Percentiles rank a stretch among this genome's conserved stretches.
Conservation (phyloP, 495 filamentous ascomycete species). For the Neurospora sublineolata region DNA sequence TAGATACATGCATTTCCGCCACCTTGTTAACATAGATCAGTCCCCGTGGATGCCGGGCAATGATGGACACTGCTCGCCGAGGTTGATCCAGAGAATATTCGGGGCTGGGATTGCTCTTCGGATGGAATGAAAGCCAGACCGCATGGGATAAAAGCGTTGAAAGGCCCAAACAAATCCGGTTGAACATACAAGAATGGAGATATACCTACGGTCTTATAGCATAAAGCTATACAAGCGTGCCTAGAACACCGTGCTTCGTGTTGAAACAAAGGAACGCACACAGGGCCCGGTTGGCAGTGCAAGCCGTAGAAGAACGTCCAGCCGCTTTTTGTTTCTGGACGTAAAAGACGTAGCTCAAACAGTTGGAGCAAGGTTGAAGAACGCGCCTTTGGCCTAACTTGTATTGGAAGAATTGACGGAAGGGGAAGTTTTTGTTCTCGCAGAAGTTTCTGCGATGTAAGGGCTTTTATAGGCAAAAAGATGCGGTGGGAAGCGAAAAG, state of each 20-base stretch:
- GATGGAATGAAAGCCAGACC: slow-evolving; percentile 18
- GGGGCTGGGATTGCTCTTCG: slow-evolving; percentile 3
- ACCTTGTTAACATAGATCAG: neutral
- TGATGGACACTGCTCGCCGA: neutral
- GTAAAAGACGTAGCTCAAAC: neutral
- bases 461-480: neutral
- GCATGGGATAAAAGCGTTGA: slow-evolving; percentile 8
- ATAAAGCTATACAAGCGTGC: neutral
- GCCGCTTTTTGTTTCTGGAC: neutral
- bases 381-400: neutral
- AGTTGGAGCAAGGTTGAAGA: neutral
- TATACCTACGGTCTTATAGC: neutral
- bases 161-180: slow-evolving; percentile 8
- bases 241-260: neutral
- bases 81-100: neutral
- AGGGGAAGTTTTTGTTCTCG: neutral
- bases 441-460: neutral
- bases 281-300: neutral
- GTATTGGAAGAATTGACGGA: too few relatives aligned
- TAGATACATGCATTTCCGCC: neutral
- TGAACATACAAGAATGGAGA: neutral
- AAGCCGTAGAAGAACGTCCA: neutral
- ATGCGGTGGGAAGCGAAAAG: neutral
- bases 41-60: neutral
- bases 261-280: neutral